phyloP scores from a whole-genome alignment of 2,329 filamentous ascomycete genomes.

The Macrophomina pseudophaseolina region DNA sequence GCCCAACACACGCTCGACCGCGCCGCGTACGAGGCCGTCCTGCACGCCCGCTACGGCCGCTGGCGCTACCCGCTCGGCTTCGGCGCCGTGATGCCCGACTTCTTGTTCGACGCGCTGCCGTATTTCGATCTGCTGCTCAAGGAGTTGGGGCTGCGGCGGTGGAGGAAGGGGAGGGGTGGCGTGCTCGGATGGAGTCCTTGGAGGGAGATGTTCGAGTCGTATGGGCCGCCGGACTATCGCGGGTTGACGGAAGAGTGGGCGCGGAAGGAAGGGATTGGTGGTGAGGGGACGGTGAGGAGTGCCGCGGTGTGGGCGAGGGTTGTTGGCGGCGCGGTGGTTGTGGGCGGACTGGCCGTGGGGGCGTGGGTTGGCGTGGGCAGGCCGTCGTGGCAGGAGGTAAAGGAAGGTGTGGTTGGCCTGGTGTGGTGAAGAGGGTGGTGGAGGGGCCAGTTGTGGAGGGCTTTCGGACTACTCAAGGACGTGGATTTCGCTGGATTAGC shows the following conservation, averaged over 20 bases:
- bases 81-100: conserved; percentile 37
- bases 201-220: conserved; percentile 34
- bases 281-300: background rate
- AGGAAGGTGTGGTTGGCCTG: background rate
- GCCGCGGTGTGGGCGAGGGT: background rate
- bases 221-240: conserved; percentile 36
- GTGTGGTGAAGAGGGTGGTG: background rate
- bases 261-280: background rate
- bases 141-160: conserved; percentile 22
- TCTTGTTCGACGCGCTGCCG: conserved; percentile 39
- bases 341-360: background rate
- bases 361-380: background rate
- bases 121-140: conserved; percentile 29
- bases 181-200: conserved; percentile 27
- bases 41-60: conserved; percentile 39
- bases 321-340: background rate
- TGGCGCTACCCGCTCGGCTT: conserved; percentile 40
- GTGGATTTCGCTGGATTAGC: too few species aligned
- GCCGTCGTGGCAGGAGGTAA: background rate
- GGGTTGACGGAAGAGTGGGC: conserved; percentile 35
- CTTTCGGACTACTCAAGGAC: too few species aligned
- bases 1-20: background rate
- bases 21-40: conserved; percentile 32
- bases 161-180: conserved; percentile 30
- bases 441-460: too few species aligned